Conservation (phyloP, 2,329 filamentous ascomycete genomes). For the Didymella exigua region DNA sequence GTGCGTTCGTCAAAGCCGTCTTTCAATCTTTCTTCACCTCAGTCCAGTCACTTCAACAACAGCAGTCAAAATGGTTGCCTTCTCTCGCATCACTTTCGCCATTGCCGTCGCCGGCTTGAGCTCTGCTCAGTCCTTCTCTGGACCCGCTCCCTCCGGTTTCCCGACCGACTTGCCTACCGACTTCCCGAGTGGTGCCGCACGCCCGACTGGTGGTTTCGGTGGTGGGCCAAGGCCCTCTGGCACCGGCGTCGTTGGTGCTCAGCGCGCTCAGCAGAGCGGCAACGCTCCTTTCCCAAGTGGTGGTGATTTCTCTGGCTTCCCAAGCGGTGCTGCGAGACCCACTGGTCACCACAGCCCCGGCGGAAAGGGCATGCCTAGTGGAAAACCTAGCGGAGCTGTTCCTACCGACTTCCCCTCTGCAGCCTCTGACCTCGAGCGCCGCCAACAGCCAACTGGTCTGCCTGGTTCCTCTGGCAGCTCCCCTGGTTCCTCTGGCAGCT, state of each 20-base stretch:
- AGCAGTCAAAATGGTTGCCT: conserved; percentile 16
- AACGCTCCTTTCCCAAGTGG: conserved; percentile 5
- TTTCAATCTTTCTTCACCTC: not conserved
- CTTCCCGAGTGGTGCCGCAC: conserved; percentile 1
- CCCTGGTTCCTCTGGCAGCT: conserved; percentile 2
- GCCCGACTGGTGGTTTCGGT: conserved; percentile 4
- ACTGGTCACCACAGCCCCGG: conserved; percentile 8
- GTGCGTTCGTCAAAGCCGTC: not conserved
- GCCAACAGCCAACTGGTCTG: not conserved
- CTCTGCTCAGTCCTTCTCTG: conserved; percentile 7
- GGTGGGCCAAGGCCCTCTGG: not conserved
- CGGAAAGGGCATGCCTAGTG: not conserved
- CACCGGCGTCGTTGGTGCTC: not conserved
- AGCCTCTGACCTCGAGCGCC: conserved; percentile 4
- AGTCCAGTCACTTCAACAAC: not conserved
- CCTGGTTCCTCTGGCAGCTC: conserved; percentile 5
- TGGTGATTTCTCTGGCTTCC: conserved; percentile 3
- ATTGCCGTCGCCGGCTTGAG: conserved; percentile 14
- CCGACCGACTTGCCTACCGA: not conserved
- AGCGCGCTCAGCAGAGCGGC: conserved; percentile 1
- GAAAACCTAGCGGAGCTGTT: not conserved
- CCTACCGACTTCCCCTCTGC: not conserved
- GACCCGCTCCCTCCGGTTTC: not conserved
- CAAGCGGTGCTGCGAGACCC: conserved; percentile 6
- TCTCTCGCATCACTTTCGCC: conserved; percentile 10